Percentiles rank a stretch among this genome's conserved stretches.
These are phyloP conservation scores for Tinospora cordifolia DNA, from an alignment of 164 flowering plant species.

Conservation along the genomic window DNA sequence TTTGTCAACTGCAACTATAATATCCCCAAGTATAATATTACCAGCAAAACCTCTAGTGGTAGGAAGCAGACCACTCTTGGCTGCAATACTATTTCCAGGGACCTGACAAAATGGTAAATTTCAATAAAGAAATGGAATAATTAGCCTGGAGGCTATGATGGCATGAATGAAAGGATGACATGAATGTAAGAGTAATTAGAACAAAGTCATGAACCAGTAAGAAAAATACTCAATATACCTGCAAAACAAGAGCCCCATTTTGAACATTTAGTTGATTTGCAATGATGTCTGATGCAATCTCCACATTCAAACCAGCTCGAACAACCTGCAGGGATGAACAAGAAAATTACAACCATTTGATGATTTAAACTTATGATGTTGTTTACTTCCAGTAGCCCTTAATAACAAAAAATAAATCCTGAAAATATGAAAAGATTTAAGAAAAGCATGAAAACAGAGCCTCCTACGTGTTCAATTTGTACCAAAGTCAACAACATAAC, in stretches of 20 bases:
- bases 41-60: slow-evolving; percentile 90
- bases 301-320: slow-evolving; percentile 76
- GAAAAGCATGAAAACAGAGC: not conserved
- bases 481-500: not conserved
- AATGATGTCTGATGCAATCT: slow-evolving; percentile 75
- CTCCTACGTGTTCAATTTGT: not conserved
- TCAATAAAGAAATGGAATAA: not conserved
- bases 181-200: not conserved
- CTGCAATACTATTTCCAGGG: slow-evolving; percentile 66
- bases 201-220: not conserved
- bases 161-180: not conserved
- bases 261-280: slow-evolving; percentile 91
- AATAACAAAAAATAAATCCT: not conserved
- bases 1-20: slow-evolving; percentile 65
- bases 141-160: not conserved
- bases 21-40: slow-evolving; percentile 75
- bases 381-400: not conserved
- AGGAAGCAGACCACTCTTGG: slow-evolving; percentile 73
- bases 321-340: slow-evolving; percentile 42
- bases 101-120: slow-evolving; percentile 36
- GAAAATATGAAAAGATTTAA: not conserved
- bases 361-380: not conserved
- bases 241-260: slow-evolving; percentile 80
- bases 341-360: not conserved
- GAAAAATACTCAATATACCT: slow-evolving; percentile 32